phyloP scores from a whole-genome alignment of 129 eudicot species.

The carrot (Daucus carota) region DH1_v3.0 NC_030384.2:37282001-37282500 shows the following conservation, averaged over 20 bases:
- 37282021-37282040: too few species aligned
- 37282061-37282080: neutral
- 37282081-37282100: neutral
- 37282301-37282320: slow-evolving; percentile 87
- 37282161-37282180: slow-evolving; percentile 84
- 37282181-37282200: slow-evolving; percentile 92
- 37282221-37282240: slow-evolving; percentile 87
- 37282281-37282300: slow-evolving; percentile 73
- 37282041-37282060: neutral
- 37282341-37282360: slow-evolving; percentile 48
- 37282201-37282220: slow-evolving; percentile 69
- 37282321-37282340: slow-evolving; percentile 84
- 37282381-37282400: neutral
- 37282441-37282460: slow-evolving; percentile 72
- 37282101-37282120: neutral
- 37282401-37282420: neutral
- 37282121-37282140: neutral
- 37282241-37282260: slow-evolving; percentile 90
- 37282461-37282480: slow-evolving; percentile 62
- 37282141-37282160: neutral
- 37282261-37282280: slow-evolving; percentile 67
- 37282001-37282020: neutral
- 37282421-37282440: neutral
- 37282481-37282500: slow-evolving; percentile 81
- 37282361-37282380: neutral